A percentile compares a stretch with the other conserved stretches of the same genome.
Conservation (phyloP, 2,329 filamentous ascomycete genomes). For the Drechslera avenae region DNA sequence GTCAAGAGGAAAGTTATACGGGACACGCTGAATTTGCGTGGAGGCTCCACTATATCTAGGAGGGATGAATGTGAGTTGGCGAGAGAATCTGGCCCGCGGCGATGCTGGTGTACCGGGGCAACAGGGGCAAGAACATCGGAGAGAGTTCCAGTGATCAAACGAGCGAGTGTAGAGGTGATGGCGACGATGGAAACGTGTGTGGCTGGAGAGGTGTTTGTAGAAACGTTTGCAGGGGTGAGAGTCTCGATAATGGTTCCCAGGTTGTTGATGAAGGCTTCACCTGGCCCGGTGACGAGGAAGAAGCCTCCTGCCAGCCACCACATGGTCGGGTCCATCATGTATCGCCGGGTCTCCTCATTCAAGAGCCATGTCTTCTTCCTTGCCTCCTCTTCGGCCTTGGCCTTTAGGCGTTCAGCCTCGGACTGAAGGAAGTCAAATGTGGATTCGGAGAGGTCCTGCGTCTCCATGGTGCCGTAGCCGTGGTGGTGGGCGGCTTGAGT, state of each 20-base stretch:
- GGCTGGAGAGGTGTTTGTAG: constrained; percentile 66
- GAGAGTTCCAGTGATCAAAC: constrained; percentile 85
- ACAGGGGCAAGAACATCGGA: constrained; percentile 81
- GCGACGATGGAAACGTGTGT: constrained; percentile 95
- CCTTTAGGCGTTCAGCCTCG: constrained; percentile 54
- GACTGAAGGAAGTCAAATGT: constrained; percentile 53
- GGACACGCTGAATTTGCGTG: constrained; percentile 65
- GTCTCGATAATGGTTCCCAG: constrained; percentile 91
- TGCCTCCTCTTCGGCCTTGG: constrained; percentile 58
- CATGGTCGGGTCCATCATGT: constrained; percentile 89
- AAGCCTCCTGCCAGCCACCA: constrained; percentile 92
- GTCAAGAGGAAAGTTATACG: constrained; percentile 79
- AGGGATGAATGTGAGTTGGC: constrained; percentile 49
- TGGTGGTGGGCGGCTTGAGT: constrained; percentile 59
- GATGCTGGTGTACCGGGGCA: constrained; percentile 59
- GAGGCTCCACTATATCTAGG: constrained; percentile 21
- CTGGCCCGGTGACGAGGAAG: constrained; percentile 89
- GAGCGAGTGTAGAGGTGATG: constrained; percentile 85
- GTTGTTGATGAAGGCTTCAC: constrained; percentile 98
- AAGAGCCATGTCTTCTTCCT: constrained; percentile 88
- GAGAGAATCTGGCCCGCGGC: constrained; percentile 55
- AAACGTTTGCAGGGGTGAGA: constrained; percentile 68
- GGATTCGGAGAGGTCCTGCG: constrained; percentile 54
- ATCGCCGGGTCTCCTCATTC: constrained; percentile 86
- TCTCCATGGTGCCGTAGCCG: constrained; percentile 68